Percentiles rank a stretch among this genome's conserved stretches.
Evolutionary conservation across 768 basidiomycete genomes (phyloP).

Genomic region (Pleurotus tuber-regium): DNA sequence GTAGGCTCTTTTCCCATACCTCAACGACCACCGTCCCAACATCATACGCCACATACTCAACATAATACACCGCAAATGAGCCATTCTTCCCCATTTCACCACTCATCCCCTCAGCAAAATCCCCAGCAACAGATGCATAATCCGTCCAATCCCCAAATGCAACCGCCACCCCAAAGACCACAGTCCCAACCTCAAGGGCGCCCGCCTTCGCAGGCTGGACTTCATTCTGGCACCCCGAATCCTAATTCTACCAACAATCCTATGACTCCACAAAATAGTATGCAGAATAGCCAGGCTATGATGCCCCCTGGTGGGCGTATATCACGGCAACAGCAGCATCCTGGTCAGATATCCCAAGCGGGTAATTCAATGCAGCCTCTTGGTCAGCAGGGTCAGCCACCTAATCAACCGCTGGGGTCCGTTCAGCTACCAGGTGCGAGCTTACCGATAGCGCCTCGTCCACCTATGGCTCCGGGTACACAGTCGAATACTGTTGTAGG

Average conservation of each 20-base stretch:
- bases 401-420: constrained; percentile 17
- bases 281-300: background rate
- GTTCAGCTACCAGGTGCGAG: constrained; percentile 16
- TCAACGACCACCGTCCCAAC: constrained; percentile 31
- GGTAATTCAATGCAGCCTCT: constrained; percentile 13
- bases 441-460: constrained; percentile 3
- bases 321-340: constrained; percentile 7
- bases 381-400: constrained; percentile 16
- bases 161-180: constrained; percentile 43
- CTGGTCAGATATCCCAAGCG: constrained; percentile 13
- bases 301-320: constrained; percentile 2
- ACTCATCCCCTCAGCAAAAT: constrained; percentile 29
- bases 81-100: constrained; percentile 20
- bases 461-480: constrained; percentile 17
- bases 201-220: constrained; percentile 48
- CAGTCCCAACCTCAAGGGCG: constrained; percentile 60
- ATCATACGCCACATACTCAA: constrained; percentile 36
- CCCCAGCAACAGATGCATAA: constrained; percentile 28
- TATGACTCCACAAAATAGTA: background rate
- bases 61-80: constrained; percentile 31
- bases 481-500: background rate
- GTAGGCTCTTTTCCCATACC: constrained; percentile 33
- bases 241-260: constrained; percentile 7
- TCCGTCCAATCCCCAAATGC: constrained; percentile 46
- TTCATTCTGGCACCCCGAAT: constrained; percentile 18